These are phyloP conservation scores for Miscanthus lutarioriparius DNA, from an alignment of 176 grass and related monocot genomes.

Conservation along the genomic window DNA sequence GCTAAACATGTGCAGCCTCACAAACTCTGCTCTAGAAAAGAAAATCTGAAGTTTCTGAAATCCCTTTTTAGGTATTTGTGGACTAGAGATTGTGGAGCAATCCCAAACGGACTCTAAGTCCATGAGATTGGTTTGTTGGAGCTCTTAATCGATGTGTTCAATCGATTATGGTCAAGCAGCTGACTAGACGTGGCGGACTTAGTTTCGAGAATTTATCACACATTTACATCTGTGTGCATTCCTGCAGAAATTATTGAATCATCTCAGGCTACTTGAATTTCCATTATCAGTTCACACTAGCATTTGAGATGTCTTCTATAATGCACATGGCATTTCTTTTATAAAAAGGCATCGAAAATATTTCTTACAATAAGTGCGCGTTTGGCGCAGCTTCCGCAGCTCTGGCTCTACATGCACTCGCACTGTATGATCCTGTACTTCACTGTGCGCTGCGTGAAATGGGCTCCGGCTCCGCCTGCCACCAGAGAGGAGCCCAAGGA, in stretches of 20 bases:
- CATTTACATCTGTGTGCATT: not conserved
- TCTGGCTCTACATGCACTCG: too few relatives aligned
- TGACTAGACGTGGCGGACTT: not conserved
- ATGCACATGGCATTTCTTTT: not conserved
- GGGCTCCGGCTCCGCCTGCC: too few relatives aligned
- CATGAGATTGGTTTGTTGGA: not conserved
- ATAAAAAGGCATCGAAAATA: not conserved
- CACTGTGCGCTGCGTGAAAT: too few relatives aligned
- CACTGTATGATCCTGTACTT: too few relatives aligned
- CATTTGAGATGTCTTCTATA: not conserved
- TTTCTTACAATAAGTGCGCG: not conserved
- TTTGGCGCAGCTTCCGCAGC: too few relatives aligned
- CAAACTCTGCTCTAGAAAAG: too few relatives aligned
- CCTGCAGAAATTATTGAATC: too few relatives aligned
- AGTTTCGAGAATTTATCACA: not conserved
- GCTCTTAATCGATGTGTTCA: not conserved
- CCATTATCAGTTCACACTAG: not conserved
- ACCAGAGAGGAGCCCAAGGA: too few relatives aligned
- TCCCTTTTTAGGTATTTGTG: too few relatives aligned
- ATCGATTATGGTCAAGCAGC: not conserved
- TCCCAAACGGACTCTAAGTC: not conserved
- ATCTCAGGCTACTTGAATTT: not conserved
- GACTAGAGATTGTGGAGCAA: too few relatives aligned
- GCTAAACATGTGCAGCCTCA: too few relatives aligned
- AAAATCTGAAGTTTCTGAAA: too few relatives aligned